Evolutionary conservation across 129 eudicot species (phyloP).

Genomic region (Centella asiatica): DNA sequence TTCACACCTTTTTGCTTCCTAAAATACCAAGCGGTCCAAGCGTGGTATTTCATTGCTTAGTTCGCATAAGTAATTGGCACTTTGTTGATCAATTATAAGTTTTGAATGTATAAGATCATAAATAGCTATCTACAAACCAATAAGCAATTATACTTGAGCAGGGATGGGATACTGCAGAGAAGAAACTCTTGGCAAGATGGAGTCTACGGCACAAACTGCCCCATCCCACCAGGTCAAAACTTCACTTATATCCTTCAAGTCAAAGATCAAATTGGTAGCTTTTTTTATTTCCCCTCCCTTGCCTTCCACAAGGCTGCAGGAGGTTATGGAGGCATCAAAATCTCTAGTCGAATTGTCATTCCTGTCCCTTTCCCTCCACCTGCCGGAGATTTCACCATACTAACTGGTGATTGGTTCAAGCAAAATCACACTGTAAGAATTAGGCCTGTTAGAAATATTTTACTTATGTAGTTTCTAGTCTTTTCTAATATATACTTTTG

Average conservation of each 20-base stretch:
- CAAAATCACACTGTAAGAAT: constrained; percentile 9
- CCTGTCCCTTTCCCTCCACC: constrained; percentile 9
- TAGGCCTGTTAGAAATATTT: no score
- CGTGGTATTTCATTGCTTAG: no score
- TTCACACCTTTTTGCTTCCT: no score
- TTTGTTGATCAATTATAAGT: background rate
- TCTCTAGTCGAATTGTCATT: background rate
- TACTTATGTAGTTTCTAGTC: background rate
- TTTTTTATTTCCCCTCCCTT: constrained; percentile 6
- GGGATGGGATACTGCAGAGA: constrained; percentile 4
- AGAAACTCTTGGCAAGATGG: constrained; percentile 10
- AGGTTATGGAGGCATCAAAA: constrained; percentile 4
- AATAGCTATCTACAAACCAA: background rate
- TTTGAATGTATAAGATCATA: no score
- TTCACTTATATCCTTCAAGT: constrained; percentile 6
- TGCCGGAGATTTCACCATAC: constrained; percentile 5
- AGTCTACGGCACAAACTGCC: constrained; percentile 7
- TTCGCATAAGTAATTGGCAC: background rate
- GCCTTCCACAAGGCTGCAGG: constrained; percentile 11
- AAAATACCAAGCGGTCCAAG: no score
- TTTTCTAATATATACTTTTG: background rate
- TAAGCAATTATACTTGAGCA: background rate
- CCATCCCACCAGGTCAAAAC: constrained; percentile 6
- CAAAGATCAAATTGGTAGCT: constrained; percentile 7
- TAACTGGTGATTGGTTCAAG: constrained; percentile 4